phyloP scores from a whole-genome alignment of 2,329 filamentous ascomycete species.

The Blastomyces percursus region DNA sequence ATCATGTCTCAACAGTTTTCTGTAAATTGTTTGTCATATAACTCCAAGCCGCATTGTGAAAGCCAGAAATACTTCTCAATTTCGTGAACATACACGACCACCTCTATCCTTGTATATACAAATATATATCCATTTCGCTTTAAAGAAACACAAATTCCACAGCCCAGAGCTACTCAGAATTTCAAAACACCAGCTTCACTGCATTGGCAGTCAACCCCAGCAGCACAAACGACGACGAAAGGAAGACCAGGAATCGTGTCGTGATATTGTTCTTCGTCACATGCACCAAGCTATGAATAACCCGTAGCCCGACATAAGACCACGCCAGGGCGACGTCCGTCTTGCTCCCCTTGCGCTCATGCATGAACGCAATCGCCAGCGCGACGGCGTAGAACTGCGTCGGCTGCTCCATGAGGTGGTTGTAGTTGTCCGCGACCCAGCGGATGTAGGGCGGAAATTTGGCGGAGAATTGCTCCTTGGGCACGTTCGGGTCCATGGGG shows the following conservation, averaged over 20 bases:
- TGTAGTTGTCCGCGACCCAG: constrained; percentile 36
- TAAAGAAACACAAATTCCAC: neutral
- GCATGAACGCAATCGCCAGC: constrained; percentile 26
- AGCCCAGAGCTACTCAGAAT: neutral
- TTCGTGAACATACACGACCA: too few relatives aligned
- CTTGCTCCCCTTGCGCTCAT: constrained; percentile 12
- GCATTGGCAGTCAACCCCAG: constrained; percentile 21
- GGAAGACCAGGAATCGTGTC: constrained; percentile 28
- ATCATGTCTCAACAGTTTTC: neutral
- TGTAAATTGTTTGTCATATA: too few relatives aligned
- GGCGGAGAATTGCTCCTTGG: constrained; percentile 19
- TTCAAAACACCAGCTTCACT: constrained; percentile 7
- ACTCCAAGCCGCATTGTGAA: too few relatives aligned
- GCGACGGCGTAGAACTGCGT: constrained; percentile 36
- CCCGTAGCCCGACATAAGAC: constrained; percentile 32
- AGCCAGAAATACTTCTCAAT: too few relatives aligned
- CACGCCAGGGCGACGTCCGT: constrained; percentile 30
- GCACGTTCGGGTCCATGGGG: constrained; percentile 14
- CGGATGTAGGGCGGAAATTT: constrained; percentile 21
- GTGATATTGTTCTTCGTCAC: constrained; percentile 28
- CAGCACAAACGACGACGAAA: constrained; percentile 22
- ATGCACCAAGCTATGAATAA: constrained; percentile 35
- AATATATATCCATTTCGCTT: neutral
- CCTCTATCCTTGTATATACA: neutral
- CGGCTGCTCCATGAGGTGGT: constrained; percentile 36